Percentiles rank a stretch among this genome's conserved stretches.
phyloP scores from a whole-genome alignment of 129 eudicot genomes.

The Rutidosis leptorrhynchoides region DNA sequence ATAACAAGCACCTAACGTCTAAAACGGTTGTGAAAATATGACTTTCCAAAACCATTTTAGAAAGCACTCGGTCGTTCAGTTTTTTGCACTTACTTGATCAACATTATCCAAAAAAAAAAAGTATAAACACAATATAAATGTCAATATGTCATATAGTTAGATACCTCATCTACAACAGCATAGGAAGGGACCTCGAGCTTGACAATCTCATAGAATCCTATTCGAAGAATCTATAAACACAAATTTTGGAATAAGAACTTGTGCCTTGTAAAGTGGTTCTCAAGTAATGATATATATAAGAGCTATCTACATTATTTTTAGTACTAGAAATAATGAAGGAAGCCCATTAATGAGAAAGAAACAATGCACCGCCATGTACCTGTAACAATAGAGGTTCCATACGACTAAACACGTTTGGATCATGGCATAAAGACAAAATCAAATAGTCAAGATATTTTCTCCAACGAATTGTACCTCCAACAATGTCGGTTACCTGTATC shows the following conservation, averaged over 20 bases:
- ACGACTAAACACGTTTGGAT: constrained; percentile 52
- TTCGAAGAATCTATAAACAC: constrained; percentile 73
- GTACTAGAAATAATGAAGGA: not conserved
- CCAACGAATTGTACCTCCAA: constrained; percentile 95
- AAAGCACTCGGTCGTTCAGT: not conserved
- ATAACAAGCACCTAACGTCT: not conserved
- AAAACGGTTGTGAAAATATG: not conserved
- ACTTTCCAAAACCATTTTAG: constrained; percentile 1
- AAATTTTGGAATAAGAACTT: constrained; percentile 14
- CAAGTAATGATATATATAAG: constrained; percentile 2
- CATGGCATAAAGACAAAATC: constrained; percentile 73
- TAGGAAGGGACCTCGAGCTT: constrained; percentile 85
- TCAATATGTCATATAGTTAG: not conserved
- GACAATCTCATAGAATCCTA: constrained; percentile 80
- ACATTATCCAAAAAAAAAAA: not conserved
- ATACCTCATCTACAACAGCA: constrained; percentile 92
- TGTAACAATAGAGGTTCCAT: constrained; percentile 94
- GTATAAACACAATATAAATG: no score
- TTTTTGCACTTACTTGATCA: not conserved
- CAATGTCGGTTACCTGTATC: constrained; percentile 81
- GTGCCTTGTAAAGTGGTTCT: not conserved
- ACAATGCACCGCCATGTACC: constrained; percentile 35
- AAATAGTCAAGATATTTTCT: constrained; percentile 86
- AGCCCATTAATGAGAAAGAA: not conserved
- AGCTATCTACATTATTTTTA: not conserved